Base-by-base conservation (phyloP, 1,284 basidiomycete species). In the Xanthoconium separans region DNA sequence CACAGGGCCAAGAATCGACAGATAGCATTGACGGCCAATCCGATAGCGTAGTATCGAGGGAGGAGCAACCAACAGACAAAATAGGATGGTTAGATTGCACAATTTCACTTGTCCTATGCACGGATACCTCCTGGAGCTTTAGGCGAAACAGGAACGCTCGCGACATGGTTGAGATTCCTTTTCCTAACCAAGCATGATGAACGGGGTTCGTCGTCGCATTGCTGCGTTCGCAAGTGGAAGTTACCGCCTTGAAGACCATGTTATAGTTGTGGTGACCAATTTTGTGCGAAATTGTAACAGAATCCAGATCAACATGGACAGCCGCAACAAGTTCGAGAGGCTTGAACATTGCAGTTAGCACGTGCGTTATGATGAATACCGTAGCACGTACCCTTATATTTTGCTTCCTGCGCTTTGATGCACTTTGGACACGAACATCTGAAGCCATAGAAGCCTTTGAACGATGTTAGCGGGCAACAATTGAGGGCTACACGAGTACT, bases 131-230 rank as follows among this genome's bases (percentile, higher is more conserved):
- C 27, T 79, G 58, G 6, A 73, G 69, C 9, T 72, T 69, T 16
- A 83, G 64, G 41, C 66, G 65, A 54, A 83, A 61, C n/a, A 72
- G 66, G 59, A 82, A 84, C 1, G 76, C 70, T 44, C 81, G 77
- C 6, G 80, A 69, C 41, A 24, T 39, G 6, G 8, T 20, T 27
- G 55, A 40, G 13, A 41, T 79, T 71, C 52, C 77, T 70, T 44
- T 69, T 31, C 87, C 87, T 13, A 88, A 66, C 75, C 79, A 80
- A 47, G 76, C 68, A 34, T 70, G 71, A 63, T 87, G 84, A 4
- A 82, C 64, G 10, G 66, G 58, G 59, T 77, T 77, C 24, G 65
- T 60, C 10, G 69, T 69, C 9, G 79, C 73, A 50, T 81, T 72
- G 51, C 84, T 85, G 42, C 80, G 72, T 44, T 71, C 74, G 33